Evolutionary conservation across 2,329 filamentous ascomycete genomes (phyloP), one percentile per base, ranked within the genome.

Genomic region (Aspergillus sp.): DNA sequence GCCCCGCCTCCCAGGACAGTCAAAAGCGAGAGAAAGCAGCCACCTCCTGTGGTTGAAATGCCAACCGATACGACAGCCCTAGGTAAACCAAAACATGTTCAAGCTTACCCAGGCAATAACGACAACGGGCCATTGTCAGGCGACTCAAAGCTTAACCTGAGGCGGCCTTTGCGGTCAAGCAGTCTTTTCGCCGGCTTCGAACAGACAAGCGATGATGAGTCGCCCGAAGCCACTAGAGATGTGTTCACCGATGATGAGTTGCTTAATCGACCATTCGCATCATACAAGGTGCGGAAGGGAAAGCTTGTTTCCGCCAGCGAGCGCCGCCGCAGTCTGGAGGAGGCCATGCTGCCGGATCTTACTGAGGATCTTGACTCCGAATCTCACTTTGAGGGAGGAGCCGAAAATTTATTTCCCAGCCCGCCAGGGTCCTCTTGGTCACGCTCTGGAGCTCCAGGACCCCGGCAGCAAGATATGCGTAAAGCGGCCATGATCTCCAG

Each of bases 111-210:
- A 2, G 89, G 88, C 0, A 91, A 91, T 71, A 92, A 93, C 66
- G 90, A 95, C 66, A 88, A 93, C 66, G 89, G 89, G 0, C 89
- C 90, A 2, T 76, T 92, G 41, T 86, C 87, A 1, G 77, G 74
- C 19, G 75, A 79, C 55, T 81, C 84, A 14, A 83, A 81, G 53
- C 81, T 82, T 2, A 83, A 86, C 2, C 80, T 89, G 69, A 84
- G 87, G 59, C 84, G 88, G 15, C 89, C 90, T 1, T 87, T 90
- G 68, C 83, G 90, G 55, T 87, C 90, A 49, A 93, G 90, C 74
- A 95, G 90, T 69, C 79, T 96, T n/a, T 95, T 95, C 73, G 90
- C 90, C 33, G 90, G 90, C 0, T 95, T 96, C 64, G 90, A 93
- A 47, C 85, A 85, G 12, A 81, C 80, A 45, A 91, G 86, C 67